Evolutionary conservation across 345 rosid genomes (phyloP).

Genomic region (Kernera saxatilis): DNA sequence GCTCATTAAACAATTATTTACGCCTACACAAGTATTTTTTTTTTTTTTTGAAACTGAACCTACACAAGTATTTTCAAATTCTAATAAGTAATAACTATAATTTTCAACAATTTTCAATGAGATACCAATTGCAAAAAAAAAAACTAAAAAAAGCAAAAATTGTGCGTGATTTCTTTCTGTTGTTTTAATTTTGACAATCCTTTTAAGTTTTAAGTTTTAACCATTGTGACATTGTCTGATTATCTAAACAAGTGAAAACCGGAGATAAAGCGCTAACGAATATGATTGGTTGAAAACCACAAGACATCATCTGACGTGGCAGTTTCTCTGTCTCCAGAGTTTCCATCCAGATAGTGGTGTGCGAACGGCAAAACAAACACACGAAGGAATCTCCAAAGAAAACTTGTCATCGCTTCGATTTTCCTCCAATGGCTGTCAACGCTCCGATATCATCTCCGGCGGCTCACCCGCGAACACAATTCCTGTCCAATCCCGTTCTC

Average conservation of each 20-base stretch:
- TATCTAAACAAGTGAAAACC: background rate
- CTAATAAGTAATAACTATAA: background rate
- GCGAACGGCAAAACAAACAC: conserved; percentile 6
- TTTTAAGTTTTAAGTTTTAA: no score
- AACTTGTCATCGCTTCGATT: background rate
- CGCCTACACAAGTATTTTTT: background rate
- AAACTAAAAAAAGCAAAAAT: background rate
- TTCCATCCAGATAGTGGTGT: conserved; percentile 18
- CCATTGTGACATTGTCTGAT: background rate
- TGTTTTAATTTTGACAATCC: background rate
- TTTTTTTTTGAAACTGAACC: no score
- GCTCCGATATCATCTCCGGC: conserved; percentile 49
- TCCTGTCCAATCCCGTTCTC: conserved; percentile 31
- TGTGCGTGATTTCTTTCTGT: background rate
- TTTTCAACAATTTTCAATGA: background rate
- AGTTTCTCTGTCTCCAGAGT: conserved; percentile 27
- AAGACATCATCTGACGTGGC: conserved; percentile 30
- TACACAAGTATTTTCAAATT: background rate
- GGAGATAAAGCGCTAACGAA: conserved; percentile 24
- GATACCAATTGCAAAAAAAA: no score
- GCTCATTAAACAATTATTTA: background rate
- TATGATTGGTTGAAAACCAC: conserved; percentile 25
- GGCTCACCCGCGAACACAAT: conserved; percentile 32
- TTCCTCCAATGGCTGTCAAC: conserved; percentile 49
- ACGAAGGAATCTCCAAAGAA: conserved; percentile 9